These are phyloP conservation scores for Ministeria vibrans DNA, from an alignment of 78 protist species.

Conservation along the genomic window DNA sequence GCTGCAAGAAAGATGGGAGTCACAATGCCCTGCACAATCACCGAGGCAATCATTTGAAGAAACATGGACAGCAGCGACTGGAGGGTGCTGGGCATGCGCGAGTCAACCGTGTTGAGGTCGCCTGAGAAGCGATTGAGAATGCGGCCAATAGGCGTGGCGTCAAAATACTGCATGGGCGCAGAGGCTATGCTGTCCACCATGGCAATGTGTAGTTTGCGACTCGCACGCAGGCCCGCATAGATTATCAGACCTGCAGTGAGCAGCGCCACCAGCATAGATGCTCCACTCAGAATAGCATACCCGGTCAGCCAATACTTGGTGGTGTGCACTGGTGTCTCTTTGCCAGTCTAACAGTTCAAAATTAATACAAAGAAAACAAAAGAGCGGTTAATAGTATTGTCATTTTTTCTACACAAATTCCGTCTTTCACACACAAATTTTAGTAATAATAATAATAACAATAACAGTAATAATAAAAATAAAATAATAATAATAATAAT, in stretches of 20 bases:
- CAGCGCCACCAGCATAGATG: too few species aligned
- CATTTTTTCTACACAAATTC: too few species aligned
- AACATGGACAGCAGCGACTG: constrained; percentile 12
- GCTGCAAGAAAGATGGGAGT: constrained; percentile 48
- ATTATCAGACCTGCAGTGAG: background rate
- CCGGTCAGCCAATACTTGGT: background rate
- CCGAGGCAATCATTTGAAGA: constrained; percentile 15
- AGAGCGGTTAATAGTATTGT: too few species aligned
- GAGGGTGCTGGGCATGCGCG: constrained; percentile 10
- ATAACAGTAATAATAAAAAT: too few species aligned
- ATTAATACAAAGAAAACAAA: too few species aligned
- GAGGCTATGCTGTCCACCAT: background rate
- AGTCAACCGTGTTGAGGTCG: constrained; percentile 55
- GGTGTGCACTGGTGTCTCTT: background rate
- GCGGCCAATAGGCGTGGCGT: constrained; percentile 95
- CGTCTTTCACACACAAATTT: too few species aligned
- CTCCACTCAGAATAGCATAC: too few species aligned
- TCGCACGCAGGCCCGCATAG: background rate
- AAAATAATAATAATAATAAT: too few species aligned
- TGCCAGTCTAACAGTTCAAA: constrained; percentile 1
- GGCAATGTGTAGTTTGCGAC: too few species aligned
- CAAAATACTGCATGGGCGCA: constrained; percentile 93
- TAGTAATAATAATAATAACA: too few species aligned
- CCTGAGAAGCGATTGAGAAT: constrained; percentile 90
- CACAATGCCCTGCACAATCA: constrained; percentile 34